phyloP scores from a whole-genome alignment of 2,329 filamentous ascomycete genomes.

The Colletotrichum costaricense region DNA sequence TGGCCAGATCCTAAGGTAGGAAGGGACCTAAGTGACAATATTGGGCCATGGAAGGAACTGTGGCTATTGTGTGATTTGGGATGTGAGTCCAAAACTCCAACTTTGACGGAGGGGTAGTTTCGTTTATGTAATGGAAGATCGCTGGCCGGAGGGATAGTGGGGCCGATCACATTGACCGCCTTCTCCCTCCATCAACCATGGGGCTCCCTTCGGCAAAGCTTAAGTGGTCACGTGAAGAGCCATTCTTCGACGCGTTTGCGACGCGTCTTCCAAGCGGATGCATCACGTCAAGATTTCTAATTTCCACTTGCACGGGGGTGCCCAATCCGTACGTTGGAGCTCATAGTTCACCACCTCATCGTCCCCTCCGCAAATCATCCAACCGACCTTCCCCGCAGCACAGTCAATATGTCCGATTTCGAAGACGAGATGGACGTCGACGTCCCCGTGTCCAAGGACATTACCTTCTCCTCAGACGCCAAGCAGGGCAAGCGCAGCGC shows the following conservation, averaged over 20 bases:
- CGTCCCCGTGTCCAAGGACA: constrained; percentile 58
- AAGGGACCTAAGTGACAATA: too few relatives aligned
- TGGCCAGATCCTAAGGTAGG: too few relatives aligned
- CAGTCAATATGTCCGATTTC: constrained; percentile 64
- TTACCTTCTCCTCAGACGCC: constrained; percentile 79
- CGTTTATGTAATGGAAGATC: not conserved
- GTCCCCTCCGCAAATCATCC: not conserved
- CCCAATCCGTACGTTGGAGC: too few relatives aligned
- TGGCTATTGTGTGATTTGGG: too few relatives aligned
- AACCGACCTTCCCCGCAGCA: not conserved
- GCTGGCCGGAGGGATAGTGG: not conserved
- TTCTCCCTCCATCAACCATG: not conserved
- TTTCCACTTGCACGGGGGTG: not conserved
- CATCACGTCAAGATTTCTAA: not conserved
- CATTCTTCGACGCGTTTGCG: constrained; percentile 13
- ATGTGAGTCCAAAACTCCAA: too few relatives aligned
- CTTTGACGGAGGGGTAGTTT: not conserved
- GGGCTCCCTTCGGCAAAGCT: constrained; percentile 4
- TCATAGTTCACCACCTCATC: not conserved
- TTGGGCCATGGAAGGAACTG: too few relatives aligned
- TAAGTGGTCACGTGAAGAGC: constrained; percentile 17
- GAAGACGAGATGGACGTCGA: constrained; percentile 73
- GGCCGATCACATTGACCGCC: too few relatives aligned
- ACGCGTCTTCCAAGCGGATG: constrained; percentile 24
- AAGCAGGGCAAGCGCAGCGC: constrained; percentile 92